These are phyloP conservation scores for Penicillium crustosum DNA, from an alignment of 2,329 filamentous ascomycete genomes.

Conservation along the genomic window DNA sequence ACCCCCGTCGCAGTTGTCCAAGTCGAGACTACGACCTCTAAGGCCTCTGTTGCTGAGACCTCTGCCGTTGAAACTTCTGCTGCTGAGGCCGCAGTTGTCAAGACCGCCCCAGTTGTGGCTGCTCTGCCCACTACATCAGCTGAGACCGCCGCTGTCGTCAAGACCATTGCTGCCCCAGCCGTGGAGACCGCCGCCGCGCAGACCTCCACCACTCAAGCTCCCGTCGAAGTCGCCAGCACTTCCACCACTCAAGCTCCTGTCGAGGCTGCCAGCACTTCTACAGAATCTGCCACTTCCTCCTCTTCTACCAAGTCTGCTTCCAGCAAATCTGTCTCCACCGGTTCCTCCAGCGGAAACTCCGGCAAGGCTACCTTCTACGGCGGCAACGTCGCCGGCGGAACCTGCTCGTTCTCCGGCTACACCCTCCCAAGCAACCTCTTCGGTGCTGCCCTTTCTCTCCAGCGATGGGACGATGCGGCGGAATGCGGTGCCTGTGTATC, in stretches of 20 bases:
- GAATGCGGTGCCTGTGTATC: slow-evolving; percentile 63
- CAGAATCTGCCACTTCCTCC: slow-evolving; percentile 10
- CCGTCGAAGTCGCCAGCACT: background rate
- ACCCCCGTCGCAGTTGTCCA: background rate
- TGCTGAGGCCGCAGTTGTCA: background rate
- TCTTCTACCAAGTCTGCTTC: slow-evolving; percentile 9
- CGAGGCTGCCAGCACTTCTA: slow-evolving; percentile 6
- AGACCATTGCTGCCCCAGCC: slow-evolving; percentile 1
- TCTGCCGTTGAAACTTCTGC: slow-evolving; percentile 1
- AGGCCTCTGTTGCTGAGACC: slow-evolving; percentile 2
- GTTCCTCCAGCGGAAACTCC: slow-evolving; percentile 19
- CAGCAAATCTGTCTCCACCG: background rate
- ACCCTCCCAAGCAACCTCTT: slow-evolving; percentile 57
- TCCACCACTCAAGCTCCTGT: background rate
- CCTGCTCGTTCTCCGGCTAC: slow-evolving; percentile 64
- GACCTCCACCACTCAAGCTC: slow-evolving; percentile 1
- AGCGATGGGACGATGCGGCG: slow-evolving; percentile 55
- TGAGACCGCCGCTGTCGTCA: background rate
- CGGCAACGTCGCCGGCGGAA: slow-evolving; percentile 59
- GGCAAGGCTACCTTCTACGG: slow-evolving; percentile 56
- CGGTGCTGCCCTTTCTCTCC: slow-evolving; percentile 61
- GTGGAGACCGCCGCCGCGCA: background rate
- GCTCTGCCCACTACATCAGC: background rate
- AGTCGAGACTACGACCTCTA: slow-evolving; percentile 5
- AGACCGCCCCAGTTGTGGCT: slow-evolving; percentile 1